Conservation (phyloP, 2,329 filamentous ascomycete species). For the Cordyceps cicadae region DNA sequence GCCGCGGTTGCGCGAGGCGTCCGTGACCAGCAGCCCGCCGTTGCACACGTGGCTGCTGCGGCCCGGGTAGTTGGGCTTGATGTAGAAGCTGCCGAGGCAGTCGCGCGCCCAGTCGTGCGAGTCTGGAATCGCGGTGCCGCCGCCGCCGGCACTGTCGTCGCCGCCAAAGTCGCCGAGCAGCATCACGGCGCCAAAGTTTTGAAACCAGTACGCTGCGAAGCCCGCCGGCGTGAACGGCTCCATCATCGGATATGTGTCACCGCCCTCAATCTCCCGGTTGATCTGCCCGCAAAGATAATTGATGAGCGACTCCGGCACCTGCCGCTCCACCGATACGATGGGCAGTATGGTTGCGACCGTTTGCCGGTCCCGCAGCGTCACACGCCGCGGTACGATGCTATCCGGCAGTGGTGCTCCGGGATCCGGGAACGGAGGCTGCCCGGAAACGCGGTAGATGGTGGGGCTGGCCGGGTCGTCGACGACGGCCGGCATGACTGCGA, state of each 20-base stretch:
- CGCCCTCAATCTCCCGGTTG: slow-evolving; percentile 84
- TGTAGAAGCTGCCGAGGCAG: slow-evolving; percentile 85
- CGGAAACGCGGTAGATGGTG: slow-evolving; percentile 62
- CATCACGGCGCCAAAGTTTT: slow-evolving; percentile 84
- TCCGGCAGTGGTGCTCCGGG: slow-evolving; percentile 53
- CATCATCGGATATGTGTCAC: slow-evolving; percentile 86
- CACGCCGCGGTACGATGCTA: slow-evolving; percentile 63
- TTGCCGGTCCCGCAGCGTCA: slow-evolving; percentile 74
- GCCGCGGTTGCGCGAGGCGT: slow-evolving; percentile 63
- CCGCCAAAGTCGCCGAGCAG: slow-evolving; percentile 65
- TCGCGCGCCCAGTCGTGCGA: slow-evolving; percentile 68
- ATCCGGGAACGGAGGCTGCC: slow-evolving; percentile 56
- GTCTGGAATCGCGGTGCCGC: slow-evolving; percentile 42
- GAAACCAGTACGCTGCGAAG: slow-evolving; percentile 83
- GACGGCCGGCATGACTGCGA: slow-evolving; percentile 60
- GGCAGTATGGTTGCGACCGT: slow-evolving; percentile 79
- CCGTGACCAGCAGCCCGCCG: slow-evolving; percentile 68
- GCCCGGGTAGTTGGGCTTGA: slow-evolving; percentile 89
- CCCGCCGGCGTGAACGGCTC: slow-evolving; percentile 64
- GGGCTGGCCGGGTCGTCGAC: slow-evolving; percentile 67
- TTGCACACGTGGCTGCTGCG: slow-evolving; percentile 89
- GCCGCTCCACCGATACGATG: slow-evolving; percentile 59
- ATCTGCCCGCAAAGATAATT: slow-evolving; percentile 75
- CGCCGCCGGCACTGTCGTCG: slow-evolving; percentile 42
- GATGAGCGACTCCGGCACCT: slow-evolving; percentile 68